Evolutionary conservation across 257 asterid genomes (phyloP), one percentile per base, ranked within the genome.

Genomic region (Solanum virginianum): DNA sequence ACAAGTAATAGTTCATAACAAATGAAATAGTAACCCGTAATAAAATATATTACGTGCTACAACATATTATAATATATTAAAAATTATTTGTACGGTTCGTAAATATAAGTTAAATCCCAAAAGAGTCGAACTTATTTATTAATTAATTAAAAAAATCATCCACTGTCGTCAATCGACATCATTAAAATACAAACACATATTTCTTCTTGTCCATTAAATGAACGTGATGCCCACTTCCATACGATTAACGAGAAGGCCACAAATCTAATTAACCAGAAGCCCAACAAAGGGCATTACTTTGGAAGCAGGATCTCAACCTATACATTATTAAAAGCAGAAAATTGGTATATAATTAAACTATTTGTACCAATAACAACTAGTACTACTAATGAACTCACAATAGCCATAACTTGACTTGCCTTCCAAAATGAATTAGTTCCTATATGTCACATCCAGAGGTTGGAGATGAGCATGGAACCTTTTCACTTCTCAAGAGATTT

Each of bases 381-480:
- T 12, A 36, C 20, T 45, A 74, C 39, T n/a, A 47, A 15, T 75
- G 43, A 71, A 71, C 62, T 75, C 82, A 75, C 82, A 22, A 75
- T 75, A 75, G 82, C 82, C 82, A 75, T 43, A 75, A 47, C 82
- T 24, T 75, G 82, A 75, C 82, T 75, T 75, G 82, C 45, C 82
- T 75, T 75, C 82, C 82, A 49, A 47, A 49, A 49, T 47, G 43
- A 75, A 71, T 43, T 66, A 66, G 74, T 66, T 24, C 45, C 62
- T 69, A 74, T 45, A 49, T 74, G 57, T 75, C 82, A 49, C 16
- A 49, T 55, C 62, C 60, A 49, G 60, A 49, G n/a, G 39, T 74
- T 47, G 56, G 59, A 45, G 7, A 12, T 7, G 59, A 74, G n/a
- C 81, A 74, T 74, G 56, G 81, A 74, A 74, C 59, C 39, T 22